Percentiles rank a stretch among this genome's conserved stretches.
Conservation (phyloP, 2,329 filamentous ascomycete genomes). For the Ampelomyces quisqualis region DNA sequence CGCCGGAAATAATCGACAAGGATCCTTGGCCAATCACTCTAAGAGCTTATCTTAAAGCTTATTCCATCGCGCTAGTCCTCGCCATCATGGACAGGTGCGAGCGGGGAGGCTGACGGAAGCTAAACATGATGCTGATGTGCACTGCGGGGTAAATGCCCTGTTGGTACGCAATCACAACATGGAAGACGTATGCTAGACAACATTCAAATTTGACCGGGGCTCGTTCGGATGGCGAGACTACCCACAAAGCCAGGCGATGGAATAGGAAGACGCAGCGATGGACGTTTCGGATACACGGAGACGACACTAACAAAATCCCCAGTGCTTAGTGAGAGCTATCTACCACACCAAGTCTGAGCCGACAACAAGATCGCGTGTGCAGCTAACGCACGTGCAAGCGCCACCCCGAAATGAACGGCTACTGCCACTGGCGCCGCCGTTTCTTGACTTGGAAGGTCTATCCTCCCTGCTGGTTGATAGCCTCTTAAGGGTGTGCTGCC, state of each 20-base stretch:
- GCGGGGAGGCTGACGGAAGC: slow-evolving; percentile 30
- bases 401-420: slow-evolving; percentile 5
- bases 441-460: slow-evolving; percentile 23
- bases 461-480: slow-evolving; percentile 12
- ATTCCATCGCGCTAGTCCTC: slow-evolving; percentile 20
- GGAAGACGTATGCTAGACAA: too few species aligned
- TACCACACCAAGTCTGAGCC: background rate
- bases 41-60: slow-evolving; percentile 31
- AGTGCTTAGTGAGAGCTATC: slow-evolving; percentile 11
- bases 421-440: slow-evolving; percentile 7
- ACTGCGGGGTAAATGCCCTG: slow-evolving; percentile 27
- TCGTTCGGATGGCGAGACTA: too few species aligned
- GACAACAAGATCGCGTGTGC: slow-evolving; percentile 5
- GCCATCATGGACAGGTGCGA: too few species aligned
- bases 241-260: too few species aligned
- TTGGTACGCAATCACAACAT: too few species aligned
- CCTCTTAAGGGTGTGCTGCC: slow-evolving; percentile 19
- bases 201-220: too few species aligned
- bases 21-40: slow-evolving; percentile 27
- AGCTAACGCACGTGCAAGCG: slow-evolving; percentile 12
- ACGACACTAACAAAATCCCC: slow-evolving; percentile 1
- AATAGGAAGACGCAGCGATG: too few species aligned
- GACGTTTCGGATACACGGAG: background rate
- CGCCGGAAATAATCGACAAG: slow-evolving; percentile 24
- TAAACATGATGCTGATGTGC: slow-evolving; percentile 15